These are phyloP conservation scores for Cucumis melo DNA, from an alignment of 306 rosid genomes.

Conservation along the genomic window DNA sequence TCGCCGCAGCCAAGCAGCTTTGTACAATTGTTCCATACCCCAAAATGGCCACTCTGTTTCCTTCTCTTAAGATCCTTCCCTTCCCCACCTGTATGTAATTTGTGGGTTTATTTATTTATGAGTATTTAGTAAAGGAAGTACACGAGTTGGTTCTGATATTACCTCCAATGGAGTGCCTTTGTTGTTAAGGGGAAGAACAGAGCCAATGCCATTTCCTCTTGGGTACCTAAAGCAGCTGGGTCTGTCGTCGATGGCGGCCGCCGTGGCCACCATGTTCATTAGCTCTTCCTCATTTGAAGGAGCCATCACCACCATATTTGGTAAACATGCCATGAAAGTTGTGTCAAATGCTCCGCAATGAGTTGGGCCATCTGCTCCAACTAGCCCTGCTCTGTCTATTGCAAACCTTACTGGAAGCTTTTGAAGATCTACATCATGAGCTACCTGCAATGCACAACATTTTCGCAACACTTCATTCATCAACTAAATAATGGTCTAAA, in stretches of 20 bases:
- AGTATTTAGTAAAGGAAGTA: background rate
- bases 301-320: slow-evolving; percentile 69
- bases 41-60: slow-evolving; percentile 49
- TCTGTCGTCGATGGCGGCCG: slow-evolving; percentile 53
- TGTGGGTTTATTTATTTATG: background rate
- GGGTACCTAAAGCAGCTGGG: slow-evolving; percentile 63
- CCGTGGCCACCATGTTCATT: slow-evolving; percentile 58
- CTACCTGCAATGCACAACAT: background rate
- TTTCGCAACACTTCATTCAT: background rate
- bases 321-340: slow-evolving; percentile 58
- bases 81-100: slow-evolving; percentile 35
- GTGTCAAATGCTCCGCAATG: slow-evolving; percentile 69
- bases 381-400: slow-evolving; percentile 47
- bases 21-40: slow-evolving; percentile 48
- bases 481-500: background rate
- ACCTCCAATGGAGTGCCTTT: slow-evolving; percentile 48
- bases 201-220: slow-evolving; percentile 46
- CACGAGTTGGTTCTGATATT: background rate
- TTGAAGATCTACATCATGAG: slow-evolving; percentile 63
- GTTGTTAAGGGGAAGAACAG: slow-evolving; percentile 37
- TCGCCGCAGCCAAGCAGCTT: slow-evolving; percentile 34
- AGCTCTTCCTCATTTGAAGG: slow-evolving; percentile 49
- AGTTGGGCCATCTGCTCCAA: slow-evolving; percentile 66
- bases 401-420: slow-evolving; percentile 57
- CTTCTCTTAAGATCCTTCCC: slow-evolving; percentile 42